Percentiles rank a stretch among this genome's conserved stretches.
Evolutionary conservation across 164 flowering plant species (phyloP).

Genomic region (Tinospora cordifolia): DNA sequence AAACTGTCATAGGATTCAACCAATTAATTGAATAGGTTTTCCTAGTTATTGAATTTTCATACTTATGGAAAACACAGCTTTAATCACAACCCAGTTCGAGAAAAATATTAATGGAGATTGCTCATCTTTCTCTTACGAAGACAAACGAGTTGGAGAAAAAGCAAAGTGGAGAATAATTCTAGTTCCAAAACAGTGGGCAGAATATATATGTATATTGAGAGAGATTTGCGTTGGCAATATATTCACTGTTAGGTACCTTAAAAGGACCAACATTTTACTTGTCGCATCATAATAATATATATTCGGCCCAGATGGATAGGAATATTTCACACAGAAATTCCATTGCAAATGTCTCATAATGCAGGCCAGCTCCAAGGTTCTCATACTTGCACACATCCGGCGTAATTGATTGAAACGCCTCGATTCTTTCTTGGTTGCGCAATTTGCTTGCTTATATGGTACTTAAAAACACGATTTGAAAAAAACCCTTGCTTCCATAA

Average conservation of each 20-base stretch:
- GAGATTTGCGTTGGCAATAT: slow-evolving; percentile 3
- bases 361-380: slow-evolving; percentile 1
- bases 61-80: too few relatives aligned
- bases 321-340: not conserved
- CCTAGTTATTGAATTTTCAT: too few relatives aligned
- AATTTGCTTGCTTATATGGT: not conserved
- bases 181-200: not conserved
- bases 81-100: too few relatives aligned
- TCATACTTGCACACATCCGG: not conserved
- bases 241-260: not conserved
- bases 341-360: not conserved
- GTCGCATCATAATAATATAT: not conserved
- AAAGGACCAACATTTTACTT: not conserved
- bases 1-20: too few relatives aligned
- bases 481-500: too few relatives aligned
- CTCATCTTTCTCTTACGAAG: not conserved
- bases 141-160: not conserved
- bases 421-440: not conserved
- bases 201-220: too few relatives aligned
- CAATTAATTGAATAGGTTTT: too few relatives aligned
- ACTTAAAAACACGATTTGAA: too few relatives aligned
- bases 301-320: not conserved
- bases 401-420: not conserved
- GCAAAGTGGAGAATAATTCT: slow-evolving; percentile 1
- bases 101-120: too few relatives aligned